Percentiles rank a stretch among this genome's conserved stretches.
phyloP scores from a whole-genome alignment of 805 yeast genomes.

The Yamadazyma endophytica region DNA sequence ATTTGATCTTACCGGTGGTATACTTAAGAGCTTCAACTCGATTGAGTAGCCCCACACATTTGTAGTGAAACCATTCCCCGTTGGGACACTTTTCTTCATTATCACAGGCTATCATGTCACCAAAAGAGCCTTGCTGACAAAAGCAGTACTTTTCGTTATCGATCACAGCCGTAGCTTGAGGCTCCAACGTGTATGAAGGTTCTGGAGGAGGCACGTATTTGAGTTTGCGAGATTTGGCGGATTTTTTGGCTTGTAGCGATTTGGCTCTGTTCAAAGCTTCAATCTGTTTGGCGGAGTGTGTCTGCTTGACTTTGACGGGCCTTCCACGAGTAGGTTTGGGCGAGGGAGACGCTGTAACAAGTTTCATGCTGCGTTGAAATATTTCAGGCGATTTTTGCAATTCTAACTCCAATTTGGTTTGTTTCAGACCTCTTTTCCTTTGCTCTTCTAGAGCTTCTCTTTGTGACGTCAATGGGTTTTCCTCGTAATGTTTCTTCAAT shows the following conservation, averaged over 20 bases:
- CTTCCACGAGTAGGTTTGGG: too few species aligned
- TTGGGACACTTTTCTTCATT: conserved; percentile 43
- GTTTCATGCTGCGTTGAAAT: conserved; percentile 10
- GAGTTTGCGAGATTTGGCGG: too few species aligned
- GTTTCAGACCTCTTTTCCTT: conserved; percentile 5
- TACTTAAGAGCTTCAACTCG: conserved; percentile 34
- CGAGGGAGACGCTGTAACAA: conserved; percentile 8
- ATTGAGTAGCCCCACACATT: conserved; percentile 38
- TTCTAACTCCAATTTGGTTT: conserved; percentile 1
- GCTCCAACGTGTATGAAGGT: neutral
- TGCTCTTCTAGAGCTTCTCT: conserved; percentile 34
- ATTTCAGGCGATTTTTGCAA: conserved; percentile 6
- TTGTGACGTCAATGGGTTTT: conserved; percentile 34
- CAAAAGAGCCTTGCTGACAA: conserved; percentile 91
- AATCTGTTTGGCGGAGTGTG: neutral
- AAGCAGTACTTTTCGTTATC: conserved; percentile 61
- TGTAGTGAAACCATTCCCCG: conserved; percentile 46
- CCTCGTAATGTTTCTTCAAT: conserved; percentile 29
- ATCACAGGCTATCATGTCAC: conserved; percentile 96
- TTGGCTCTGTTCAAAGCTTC: conserved; percentile 8
- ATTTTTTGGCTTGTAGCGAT: neutral
- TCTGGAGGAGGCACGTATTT: conserved; percentile 1
- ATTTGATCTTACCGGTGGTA: conserved; percentile 29
- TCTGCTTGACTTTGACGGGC: too few species aligned
- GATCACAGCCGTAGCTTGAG: conserved; percentile 4